Evolutionary conservation across 202 grass and related monocot species (phyloP), one percentile per base, ranked within the genome.

Genomic region (Setaria italica): DNA sequence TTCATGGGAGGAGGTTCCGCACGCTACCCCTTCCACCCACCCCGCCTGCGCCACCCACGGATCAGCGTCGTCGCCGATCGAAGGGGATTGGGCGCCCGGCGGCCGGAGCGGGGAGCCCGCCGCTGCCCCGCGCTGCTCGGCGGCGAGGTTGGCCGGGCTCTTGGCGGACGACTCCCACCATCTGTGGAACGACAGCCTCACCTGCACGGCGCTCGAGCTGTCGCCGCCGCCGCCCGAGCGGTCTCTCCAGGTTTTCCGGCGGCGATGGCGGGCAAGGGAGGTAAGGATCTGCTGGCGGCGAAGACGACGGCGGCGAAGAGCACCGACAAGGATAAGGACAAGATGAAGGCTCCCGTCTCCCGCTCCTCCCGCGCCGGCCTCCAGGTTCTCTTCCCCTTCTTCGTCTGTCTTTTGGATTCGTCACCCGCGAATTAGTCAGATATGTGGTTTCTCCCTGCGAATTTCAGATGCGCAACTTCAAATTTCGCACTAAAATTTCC

Each of bases 261-360:
- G 33, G 72, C n/a, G 42, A 90, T 90, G 88, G 88, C 55, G 25
- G 83, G 83, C 16, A 88, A 87, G 78, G 92, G 86, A 89, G 92
- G 92, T 2, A 94, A 94, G 49, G 92, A 84, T 14, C 86, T 91
- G 32, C 79, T 94, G 17, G 89, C 89, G 33, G 89, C 86, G 32
- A 94, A 89, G 86, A 91, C 89, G 2, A 91, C 89, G 50, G 83
- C 86, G 3, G 82, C 92, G 14, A 82, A 87, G 85, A 90, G 83
- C 25, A 74, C 83, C 15, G 85, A 87, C 82, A 92, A 93, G 78
- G 87, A 81, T 60, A 93, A 93, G 88, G 88, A 88, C 62, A 93
- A 74, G 85, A 17, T 91, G 86, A 94, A 91, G 74, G 76, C 84
- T 19, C 89, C 92, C 16, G 76, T 94, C 46, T 94, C 92, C 17